A percentile compares a stretch with the other conserved stretches of the same genome.
phyloP scores from a whole-genome alignment of 345 rosid species.

The Camelina neglecta region DNA sequence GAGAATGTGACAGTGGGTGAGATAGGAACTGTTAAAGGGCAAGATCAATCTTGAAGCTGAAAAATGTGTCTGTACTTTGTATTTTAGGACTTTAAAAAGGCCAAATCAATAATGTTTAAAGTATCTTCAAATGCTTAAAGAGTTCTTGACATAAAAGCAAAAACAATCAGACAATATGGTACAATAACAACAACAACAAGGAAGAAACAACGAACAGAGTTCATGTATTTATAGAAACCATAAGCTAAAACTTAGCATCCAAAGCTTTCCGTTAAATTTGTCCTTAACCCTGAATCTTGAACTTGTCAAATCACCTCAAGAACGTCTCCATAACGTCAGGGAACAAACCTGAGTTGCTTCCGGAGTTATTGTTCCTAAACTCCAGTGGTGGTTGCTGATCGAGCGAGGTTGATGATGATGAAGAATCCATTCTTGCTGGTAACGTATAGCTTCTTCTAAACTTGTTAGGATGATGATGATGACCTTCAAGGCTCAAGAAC shows the following conservation, averaged over 20 bases:
- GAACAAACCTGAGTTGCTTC: slow-evolving; percentile 60
- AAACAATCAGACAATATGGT: slow-evolving; percentile 34
- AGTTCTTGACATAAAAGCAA: slow-evolving; percentile 16
- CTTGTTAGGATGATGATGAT: slow-evolving; percentile 56
- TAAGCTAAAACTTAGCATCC: slow-evolving; percentile 27
- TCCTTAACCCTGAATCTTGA: slow-evolving; percentile 16
- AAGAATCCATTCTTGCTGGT: slow-evolving; percentile 76
- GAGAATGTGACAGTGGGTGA: slow-evolving; percentile 27
- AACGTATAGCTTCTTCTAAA: slow-evolving; percentile 74
- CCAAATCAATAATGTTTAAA: slow-evolving; percentile 20
- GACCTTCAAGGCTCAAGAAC: slow-evolving; percentile 77
- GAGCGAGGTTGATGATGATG: slow-evolving; percentile 67
- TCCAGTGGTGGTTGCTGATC: slow-evolving; percentile 55
- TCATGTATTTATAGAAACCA: slow-evolving; percentile 3
- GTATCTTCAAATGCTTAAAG: slow-evolving; percentile 30
- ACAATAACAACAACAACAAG: slow-evolving; percentile 33
- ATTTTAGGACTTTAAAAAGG: not conserved
- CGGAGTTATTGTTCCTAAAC: slow-evolving; percentile 57
- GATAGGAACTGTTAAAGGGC: slow-evolving; percentile 23
- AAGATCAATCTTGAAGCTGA: slow-evolving; percentile 23
- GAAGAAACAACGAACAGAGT: slow-evolving; percentile 24
- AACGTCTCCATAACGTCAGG: slow-evolving; percentile 77
- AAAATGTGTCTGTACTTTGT: not conserved
- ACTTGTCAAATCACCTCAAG: slow-evolving; percentile 61
- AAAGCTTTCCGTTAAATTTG: not conserved